Percentiles rank a stretch among this genome's conserved stretches.
Evolutionary conservation across 108 stramenopile species (phyloP).

Genomic region (Chaetoceros tenuissimus): DNA sequence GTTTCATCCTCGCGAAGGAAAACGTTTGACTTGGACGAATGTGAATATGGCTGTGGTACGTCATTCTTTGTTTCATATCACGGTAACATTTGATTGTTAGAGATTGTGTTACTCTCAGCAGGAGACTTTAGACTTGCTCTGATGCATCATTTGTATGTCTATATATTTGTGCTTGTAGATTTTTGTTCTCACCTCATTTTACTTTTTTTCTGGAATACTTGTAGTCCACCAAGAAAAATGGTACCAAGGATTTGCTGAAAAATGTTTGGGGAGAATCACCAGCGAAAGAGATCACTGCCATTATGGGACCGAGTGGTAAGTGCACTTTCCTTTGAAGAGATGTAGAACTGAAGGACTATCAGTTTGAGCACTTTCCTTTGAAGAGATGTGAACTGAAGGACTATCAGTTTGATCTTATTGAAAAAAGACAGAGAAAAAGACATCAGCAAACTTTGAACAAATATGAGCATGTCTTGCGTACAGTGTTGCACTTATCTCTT

Average conservation of each 20-base stretch:
- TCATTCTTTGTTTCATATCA: background rate
- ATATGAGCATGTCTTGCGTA: no score
- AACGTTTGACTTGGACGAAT: constrained; percentile 31
- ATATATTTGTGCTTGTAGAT: no score
- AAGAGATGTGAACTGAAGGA: no score
- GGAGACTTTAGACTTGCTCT: no score
- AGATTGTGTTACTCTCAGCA: no score
- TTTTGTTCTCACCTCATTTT: no score
- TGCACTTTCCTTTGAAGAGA: background rate
- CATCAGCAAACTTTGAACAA: no score
- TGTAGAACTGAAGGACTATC: background rate
- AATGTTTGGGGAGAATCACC: constrained; percentile 52
- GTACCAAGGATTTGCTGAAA: constrained; percentile 21
- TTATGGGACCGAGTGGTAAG: constrained; percentile 27
- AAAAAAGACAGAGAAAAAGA: no score
- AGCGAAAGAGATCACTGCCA: constrained; percentile 37
- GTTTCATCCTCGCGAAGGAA: constrained; percentile 26
- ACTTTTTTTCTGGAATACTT: background rate
- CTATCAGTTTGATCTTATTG: no score
- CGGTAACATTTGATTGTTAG: no score
- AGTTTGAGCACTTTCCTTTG: background rate
- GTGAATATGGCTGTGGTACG: constrained; percentile 28
- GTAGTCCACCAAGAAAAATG: constrained; percentile 4
- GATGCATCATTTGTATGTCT: no score
- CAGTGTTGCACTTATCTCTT: no score